Evolutionary conservation across 2,329 filamentous ascomycete genomes (phyloP).

Genomic region (Fusarium agapanthi): DNA sequence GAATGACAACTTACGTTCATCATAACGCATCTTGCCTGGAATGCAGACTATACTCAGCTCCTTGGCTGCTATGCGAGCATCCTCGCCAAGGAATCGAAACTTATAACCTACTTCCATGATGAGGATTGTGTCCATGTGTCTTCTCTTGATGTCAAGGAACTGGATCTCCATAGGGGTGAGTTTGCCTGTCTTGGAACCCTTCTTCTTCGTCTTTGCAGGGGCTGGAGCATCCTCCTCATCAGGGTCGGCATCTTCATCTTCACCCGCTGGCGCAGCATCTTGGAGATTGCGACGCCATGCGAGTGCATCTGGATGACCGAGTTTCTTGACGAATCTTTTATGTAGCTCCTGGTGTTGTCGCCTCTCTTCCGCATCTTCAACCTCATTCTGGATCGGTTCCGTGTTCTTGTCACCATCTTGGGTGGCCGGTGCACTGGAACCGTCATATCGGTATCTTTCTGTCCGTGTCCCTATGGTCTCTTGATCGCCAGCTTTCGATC

Average conservation of each 20-base stretch:
- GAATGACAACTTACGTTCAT: conserved; percentile 71
- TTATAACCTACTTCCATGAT: conserved; percentile 98
- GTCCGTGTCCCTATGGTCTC: conserved; percentile 52
- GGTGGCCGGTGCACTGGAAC: conserved; percentile 50
- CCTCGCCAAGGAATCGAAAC: conserved; percentile 95
- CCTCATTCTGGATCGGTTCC: conserved; percentile 46
- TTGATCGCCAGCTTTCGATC: conserved; percentile 23
- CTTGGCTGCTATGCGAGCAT: conserved; percentile 87
- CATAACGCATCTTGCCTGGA: conserved; percentile 91
- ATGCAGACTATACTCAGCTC: conserved; percentile 96
- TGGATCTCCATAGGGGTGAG: conserved; percentile 95
- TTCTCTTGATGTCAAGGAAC: conserved; percentile 91
- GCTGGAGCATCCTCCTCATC: conserved; percentile 56
- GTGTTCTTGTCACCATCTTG: conserved; percentile 42
- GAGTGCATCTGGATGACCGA: conserved; percentile 86
- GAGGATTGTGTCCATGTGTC: conserved; percentile 87
- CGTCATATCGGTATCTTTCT: conserved; percentile 61
- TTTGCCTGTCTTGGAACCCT: conserved; percentile 75
- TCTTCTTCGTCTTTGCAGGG: conserved; percentile 66
- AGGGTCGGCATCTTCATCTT: conserved; percentile 68
- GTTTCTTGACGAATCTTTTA: conserved; percentile 85
- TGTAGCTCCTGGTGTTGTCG: conserved; percentile 77
- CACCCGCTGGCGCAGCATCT: conserved; percentile 62
- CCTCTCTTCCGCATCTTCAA: conserved; percentile 60
- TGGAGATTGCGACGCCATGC: conserved; percentile 69